Conservation (phyloP, 371 early-diverging fungal genomes). For the Lichtheimia ramosa region DNA sequence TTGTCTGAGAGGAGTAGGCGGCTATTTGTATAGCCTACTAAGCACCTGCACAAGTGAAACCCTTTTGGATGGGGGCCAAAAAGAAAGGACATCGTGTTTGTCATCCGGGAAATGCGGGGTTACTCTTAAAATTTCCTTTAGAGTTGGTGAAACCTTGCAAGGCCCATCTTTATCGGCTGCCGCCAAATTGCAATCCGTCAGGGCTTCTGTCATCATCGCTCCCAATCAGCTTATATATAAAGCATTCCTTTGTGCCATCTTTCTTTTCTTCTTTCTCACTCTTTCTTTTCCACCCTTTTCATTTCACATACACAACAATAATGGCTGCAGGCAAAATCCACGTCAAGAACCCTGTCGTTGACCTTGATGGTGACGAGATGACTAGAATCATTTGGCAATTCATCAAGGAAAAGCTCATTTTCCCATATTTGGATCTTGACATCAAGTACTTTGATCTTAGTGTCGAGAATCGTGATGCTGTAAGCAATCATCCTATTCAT, state of each 20-base stretch:
- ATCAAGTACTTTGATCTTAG: constrained; percentile 96
- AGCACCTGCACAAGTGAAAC: no score
- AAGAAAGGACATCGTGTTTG: no score
- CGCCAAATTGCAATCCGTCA: no score
- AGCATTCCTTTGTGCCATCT: not conserved
- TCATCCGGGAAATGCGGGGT: no score
- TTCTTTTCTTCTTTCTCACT: constrained; percentile 1
- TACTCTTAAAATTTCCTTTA: no score
- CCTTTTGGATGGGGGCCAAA: no score
- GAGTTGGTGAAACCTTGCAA: no score
- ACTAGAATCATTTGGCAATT: constrained; percentile 93
- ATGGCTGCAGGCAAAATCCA: constrained; percentile 48
- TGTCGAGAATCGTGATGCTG: constrained; percentile 87
- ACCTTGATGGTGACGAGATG: constrained; percentile 97
- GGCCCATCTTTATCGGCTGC: no score
- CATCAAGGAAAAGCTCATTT: constrained; percentile 92
- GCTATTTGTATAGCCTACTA: no score
- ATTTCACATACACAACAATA: constrained; percentile 4
- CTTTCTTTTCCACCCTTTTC: not conserved
- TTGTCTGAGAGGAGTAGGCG: no score
- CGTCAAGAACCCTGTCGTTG: constrained; percentile 86
- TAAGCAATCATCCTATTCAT: constrained; percentile 12
- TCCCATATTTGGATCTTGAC: constrained; percentile 90
- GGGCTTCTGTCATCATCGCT: no score
- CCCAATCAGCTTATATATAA: no score